phyloP scores from a whole-genome alignment of 2,329 filamentous ascomycete species.

The Ceratocystis diversiconidia region DNA sequence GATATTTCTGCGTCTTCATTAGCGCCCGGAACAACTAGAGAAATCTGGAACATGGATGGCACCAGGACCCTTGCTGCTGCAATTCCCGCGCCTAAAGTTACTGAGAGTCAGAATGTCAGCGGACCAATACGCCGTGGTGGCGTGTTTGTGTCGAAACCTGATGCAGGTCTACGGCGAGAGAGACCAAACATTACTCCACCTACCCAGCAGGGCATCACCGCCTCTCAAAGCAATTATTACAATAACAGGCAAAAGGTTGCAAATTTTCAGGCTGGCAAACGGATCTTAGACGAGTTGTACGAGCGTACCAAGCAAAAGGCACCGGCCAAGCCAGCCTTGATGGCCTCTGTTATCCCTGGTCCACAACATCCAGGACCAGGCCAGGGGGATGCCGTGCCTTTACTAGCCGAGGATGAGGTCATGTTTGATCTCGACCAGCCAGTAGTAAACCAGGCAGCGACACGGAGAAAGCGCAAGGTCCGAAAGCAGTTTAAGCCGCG shows the following conservation, averaged over 20 bases:
- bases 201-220: not conserved
- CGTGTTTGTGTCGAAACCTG: conserved; percentile 10
- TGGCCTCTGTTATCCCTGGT: conserved; percentile 5
- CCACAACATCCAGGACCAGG: not conserved
- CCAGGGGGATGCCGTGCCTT: no score
- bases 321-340: conserved; percentile 15
- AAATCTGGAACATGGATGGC: conserved; percentile 28
- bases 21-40: not conserved
- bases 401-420: conserved; percentile 3
- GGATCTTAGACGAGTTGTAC: conserved; percentile 41
- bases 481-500: conserved; percentile 33
- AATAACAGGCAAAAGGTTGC: conserved; percentile 16
- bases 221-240: not conserved
- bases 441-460: conserved; percentile 4
- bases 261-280: conserved; percentile 39
- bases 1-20: not conserved
- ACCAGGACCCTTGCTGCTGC: conserved; percentile 23
- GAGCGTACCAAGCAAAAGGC: conserved; percentile 27
- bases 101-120: not conserved
- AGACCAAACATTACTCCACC: not conserved
- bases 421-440: conserved; percentile 6
- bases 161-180: conserved; percentile 8
- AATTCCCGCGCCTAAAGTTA: not conserved
- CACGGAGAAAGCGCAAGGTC: conserved; percentile 22
- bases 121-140: not conserved